These are phyloP conservation scores for Psilocybe subaeruginosa DNA, from an alignment of 768 basidiomycete genomes.

Conservation along the genomic window DNA sequence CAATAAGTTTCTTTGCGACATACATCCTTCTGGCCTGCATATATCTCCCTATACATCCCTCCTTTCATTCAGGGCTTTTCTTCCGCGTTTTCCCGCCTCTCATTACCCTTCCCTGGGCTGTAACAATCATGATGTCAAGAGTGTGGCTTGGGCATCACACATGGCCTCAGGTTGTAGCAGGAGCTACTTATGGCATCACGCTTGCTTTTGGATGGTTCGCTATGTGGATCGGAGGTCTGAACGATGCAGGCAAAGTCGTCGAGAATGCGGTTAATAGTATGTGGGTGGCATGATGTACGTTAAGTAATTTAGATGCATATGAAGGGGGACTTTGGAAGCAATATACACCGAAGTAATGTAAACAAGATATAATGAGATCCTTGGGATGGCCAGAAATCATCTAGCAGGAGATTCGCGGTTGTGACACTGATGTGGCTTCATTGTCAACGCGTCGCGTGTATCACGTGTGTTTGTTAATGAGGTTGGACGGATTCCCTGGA, in stretches of 20 bases:
- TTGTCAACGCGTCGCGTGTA: slow-evolving; percentile 16
- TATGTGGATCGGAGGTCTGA: slow-evolving; percentile 51
- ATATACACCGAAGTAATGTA: not conserved
- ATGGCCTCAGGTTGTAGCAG: slow-evolving; percentile 65
- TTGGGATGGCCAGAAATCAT: too few relatives aligned
- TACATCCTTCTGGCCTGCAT: slow-evolving; percentile 61
- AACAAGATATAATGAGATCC: not conserved
- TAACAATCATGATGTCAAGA: slow-evolving; percentile 60
- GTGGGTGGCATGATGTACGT: not conserved
- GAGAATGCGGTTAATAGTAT: slow-evolving; percentile 24
- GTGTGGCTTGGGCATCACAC: slow-evolving; percentile 83
- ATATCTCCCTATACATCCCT: slow-evolving; percentile 61
- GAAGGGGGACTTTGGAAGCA: too few relatives aligned
- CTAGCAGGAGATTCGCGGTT: too few relatives aligned
- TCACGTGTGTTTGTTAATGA: slow-evolving; percentile 20
- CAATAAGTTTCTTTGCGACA: slow-evolving; percentile 64
- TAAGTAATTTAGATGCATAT: too few relatives aligned
- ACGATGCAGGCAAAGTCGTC: slow-evolving; percentile 21
- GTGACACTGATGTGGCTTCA: too few relatives aligned
- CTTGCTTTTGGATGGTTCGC: slow-evolving; percentile 61
- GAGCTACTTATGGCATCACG: slow-evolving; percentile 53
- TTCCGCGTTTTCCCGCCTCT: slow-evolving; percentile 48
- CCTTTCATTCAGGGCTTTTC: slow-evolving; percentile 41
- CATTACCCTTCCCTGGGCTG: slow-evolving; percentile 58
- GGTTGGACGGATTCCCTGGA: not conserved